Base-by-base conservation (phyloP, 2,329 filamentous ascomycete species). In the Fusarium acutatum region DNA sequence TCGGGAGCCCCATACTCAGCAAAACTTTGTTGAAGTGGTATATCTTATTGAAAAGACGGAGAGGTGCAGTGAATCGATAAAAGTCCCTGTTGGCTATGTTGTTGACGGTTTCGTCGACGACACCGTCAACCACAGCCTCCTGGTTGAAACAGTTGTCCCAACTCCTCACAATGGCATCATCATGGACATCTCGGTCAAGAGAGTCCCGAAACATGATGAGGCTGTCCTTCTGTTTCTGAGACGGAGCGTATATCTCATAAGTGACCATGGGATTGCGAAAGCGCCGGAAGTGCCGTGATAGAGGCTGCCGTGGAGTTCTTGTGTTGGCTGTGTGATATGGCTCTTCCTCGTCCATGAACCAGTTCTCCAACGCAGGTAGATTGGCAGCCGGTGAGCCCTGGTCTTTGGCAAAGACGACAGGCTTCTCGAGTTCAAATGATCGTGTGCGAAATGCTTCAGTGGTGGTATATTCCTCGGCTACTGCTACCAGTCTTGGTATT, bases 1-100 rank as follows among this genome's bases (percentile, higher is more conserved):
- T 75, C 61, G 80, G 54, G 64, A 11, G 50, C 69, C 41, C 34
- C 64, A 49, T n/a, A 28, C 11, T 44, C 10, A 35, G 38, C 56
- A 70, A 78, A 72, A 15, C 53, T 28, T 17, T 60, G 64, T 89
- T 90, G 80, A 86, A 90, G 56, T 84, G 79, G n/a, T 85, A 74
- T 12, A 85, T 87, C 53, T 89, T 86, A 22, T 92, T 81, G 52
- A 97, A 89, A 38, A 96, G 85, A 41, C 84, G 84, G 0, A 97
- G 82, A 0, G 91, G 89, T 3, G 90, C 90, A 32, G 88, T 78
- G 50, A 93, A 85, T 56, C 87, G 87, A 34, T 85, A 86, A 78
- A 90, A 94, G 35, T 76, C 52, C 20, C 64, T 81, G 56, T 81
- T 54, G 24, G 14, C 34, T 40, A 38, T 40, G 26, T 54, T 38